These are phyloP conservation scores for Tetrahymena elliotti DNA, from an alignment of 73 alveolate species.

Conservation along the genomic window DNA sequence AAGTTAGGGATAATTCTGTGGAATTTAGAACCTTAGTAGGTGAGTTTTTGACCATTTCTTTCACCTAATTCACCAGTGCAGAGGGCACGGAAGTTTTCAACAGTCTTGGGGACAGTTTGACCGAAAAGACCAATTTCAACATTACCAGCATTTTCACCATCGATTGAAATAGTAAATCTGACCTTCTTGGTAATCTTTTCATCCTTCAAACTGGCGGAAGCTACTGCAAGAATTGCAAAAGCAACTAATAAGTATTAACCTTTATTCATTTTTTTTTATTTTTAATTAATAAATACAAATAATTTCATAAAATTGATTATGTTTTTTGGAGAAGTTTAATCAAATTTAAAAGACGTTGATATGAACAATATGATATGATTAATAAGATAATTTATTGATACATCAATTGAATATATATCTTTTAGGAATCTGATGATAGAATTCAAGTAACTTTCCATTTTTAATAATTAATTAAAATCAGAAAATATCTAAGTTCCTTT, in stretches of 20 bases:
- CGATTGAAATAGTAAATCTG: slow-evolving; percentile 57
- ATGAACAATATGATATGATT: background rate
- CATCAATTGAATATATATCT: no score
- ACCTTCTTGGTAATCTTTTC: slow-evolving; percentile 50
- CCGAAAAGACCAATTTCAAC: slow-evolving; percentile 75
- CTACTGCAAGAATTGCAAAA: background rate
- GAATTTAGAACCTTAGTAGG: slow-evolving; percentile 63
- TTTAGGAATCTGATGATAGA: background rate
- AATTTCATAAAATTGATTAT: background rate
- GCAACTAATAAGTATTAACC: background rate
- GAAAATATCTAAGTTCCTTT: background rate
- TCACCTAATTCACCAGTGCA: slow-evolving; percentile 84
- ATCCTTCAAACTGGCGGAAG: background rate
- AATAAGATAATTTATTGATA: no score
- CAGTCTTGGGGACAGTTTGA: slow-evolving; percentile 77
- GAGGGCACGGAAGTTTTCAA: slow-evolving; percentile 78
- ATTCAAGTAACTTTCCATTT: background rate
- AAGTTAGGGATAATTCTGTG: slow-evolving; percentile 81
- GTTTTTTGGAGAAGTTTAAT: background rate
- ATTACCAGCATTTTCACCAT: slow-evolving; percentile 57
- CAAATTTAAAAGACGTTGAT: background rate
- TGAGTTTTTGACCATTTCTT: slow-evolving; percentile 57
- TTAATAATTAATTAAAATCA: background rate
- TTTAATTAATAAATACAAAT: background rate
- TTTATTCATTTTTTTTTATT: background rate